These are phyloP conservation scores for Cladorrhinum samala DNA, from an alignment of 495 filamentous ascomycete genomes.

Conservation along the genomic window DNA sequence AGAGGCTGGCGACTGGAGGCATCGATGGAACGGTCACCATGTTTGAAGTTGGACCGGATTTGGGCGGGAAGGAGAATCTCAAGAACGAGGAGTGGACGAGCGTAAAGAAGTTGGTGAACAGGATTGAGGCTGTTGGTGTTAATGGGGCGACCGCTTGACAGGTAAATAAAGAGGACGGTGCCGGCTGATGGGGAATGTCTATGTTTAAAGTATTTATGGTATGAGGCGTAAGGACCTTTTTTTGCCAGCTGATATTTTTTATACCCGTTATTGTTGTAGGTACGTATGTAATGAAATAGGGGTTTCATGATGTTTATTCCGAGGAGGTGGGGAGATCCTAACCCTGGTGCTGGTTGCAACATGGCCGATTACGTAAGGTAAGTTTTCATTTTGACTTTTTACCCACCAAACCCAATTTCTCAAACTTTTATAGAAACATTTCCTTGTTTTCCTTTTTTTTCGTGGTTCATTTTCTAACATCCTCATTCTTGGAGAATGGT, in stretches of 20 bases:
- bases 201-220: neutral
- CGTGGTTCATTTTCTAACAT: too few species aligned
- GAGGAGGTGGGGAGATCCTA: too few species aligned
- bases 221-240: neutral
- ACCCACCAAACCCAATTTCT: too few species aligned
- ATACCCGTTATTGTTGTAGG: constrained; percentile 1
- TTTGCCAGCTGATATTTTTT: neutral
- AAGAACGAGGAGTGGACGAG: constrained; percentile 84
- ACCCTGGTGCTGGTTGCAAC: too few species aligned
- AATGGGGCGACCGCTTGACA: constrained; percentile 23
- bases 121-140: constrained; percentile 49
- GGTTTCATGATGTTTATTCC: too few species aligned
- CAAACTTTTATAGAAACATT: too few species aligned
- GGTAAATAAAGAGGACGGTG: constrained; percentile 16
- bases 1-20: constrained; percentile 78
- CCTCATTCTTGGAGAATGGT: too few species aligned
- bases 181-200: neutral
- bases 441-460: too few species aligned
- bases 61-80: constrained; percentile 72
- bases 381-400: too few species aligned
- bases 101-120: constrained; percentile 77
- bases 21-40: constrained; percentile 84
- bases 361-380: too few species aligned
- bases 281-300: too few species aligned
- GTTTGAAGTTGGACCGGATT: constrained; percentile 84